A percentile compares a stretch with the other conserved stretches of the same genome.
phyloP scores from a whole-genome alignment of 345 rosid species.

The Sisymbrium altissimum region DNA sequence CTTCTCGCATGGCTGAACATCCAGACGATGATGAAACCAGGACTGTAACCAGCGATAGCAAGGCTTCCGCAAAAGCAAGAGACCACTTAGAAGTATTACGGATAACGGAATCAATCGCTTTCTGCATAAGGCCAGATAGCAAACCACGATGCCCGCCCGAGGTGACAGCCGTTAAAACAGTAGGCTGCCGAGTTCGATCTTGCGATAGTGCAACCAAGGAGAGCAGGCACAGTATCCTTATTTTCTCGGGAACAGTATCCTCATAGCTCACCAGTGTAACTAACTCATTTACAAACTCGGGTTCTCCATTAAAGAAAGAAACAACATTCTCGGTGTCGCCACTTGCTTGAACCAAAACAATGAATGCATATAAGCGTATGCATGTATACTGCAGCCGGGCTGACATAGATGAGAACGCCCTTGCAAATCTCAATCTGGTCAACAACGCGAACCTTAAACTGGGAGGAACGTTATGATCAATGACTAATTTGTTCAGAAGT shows the following conservation, averaged over 20 bases:
- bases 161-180: conserved; percentile 84
- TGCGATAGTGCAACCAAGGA: conserved; percentile 90
- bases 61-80: conserved; percentile 83
- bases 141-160: conserved; percentile 92
- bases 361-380: conserved; percentile 92
- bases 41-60: conserved; percentile 83
- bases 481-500: conserved; percentile 69
- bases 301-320: conserved; percentile 87
- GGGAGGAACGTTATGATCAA: conserved; percentile 68
- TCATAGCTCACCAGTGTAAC: conserved; percentile 76
- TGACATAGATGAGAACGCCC: conserved; percentile 76
- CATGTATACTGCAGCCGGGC: conserved; percentile 83
- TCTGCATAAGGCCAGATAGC: conserved; percentile 87
- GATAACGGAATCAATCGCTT: conserved; percentile 77
- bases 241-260: conserved; percentile 84
- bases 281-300: conserved; percentile 88
- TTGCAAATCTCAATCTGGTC: conserved; percentile 85
- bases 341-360: conserved; percentile 85
- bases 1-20: conserved; percentile 94
- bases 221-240: conserved; percentile 66
- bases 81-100: conserved; percentile 67
- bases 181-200: conserved; percentile 82
- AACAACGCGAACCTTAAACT: conserved; percentile 75
- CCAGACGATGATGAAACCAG: conserved; percentile 89
- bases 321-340: conserved; percentile 71